Base-by-base conservation (phyloP, 2,329 filamentous ascomycete species). In the Myrmaecium sp. region DNA sequence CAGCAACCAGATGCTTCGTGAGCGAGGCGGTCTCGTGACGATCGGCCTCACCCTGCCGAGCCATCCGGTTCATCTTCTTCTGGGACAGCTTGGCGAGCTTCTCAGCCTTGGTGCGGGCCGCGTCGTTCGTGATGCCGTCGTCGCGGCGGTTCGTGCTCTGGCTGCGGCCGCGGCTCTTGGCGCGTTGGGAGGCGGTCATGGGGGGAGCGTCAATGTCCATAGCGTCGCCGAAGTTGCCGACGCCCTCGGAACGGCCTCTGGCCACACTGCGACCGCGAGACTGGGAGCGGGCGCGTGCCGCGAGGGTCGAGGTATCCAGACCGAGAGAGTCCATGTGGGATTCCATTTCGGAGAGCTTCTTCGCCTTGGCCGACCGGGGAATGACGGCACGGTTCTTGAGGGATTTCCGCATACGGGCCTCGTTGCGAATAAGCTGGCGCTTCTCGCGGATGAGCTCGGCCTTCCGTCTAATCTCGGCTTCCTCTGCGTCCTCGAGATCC, bases 31-130 rank as follows among this genome's bases (percentile, higher is more conserved):
- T 74, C 34, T 73, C 72, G 58, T 95, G 86, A 50, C 91, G 73
- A 65, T 98, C 89, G 34, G 77, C 84, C 62, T 98, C 89, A 64
- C 89, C 89, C 65, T 91, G 81, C 54, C 84, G 74, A 23, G 89
- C 89, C 77, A 91, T 89, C 38, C 86, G 72, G 64, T 98, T 98
- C 83, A 91, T 94, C 70, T 83, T 86, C 67, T 86, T 83, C 74
- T 98, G 91, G 44, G 74, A 67, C 49, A 98, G 59, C 67, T 93
- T 95, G 49, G 73, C 67, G 50, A 91, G 62, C 44, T 76, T 74
- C 54, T 93, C 84, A 19, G 81, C 83, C 68, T 86, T 91, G 33
- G 63, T 66, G 38, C 79, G 69, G 26, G 67, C 60, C 28, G 50
- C 54, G 36, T 71, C 67, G 46, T 79, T 69, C 32, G 64, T 66